These are phyloP conservation scores for Trichomonas tenax DNA, from an alignment of 208 protist species.

Conservation along the genomic window DNA sequence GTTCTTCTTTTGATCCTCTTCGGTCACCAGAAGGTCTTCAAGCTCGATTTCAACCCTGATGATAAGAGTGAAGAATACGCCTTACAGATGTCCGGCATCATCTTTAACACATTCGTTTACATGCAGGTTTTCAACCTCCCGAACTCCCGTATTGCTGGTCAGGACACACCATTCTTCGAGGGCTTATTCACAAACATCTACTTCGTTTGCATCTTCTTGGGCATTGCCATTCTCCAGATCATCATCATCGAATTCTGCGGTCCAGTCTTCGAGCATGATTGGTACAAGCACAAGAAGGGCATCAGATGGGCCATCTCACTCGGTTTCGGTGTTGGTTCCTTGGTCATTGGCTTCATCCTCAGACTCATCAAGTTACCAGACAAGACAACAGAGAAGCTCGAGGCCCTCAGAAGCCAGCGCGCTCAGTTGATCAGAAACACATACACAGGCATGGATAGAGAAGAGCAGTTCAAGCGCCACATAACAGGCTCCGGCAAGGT, in stretches of 20 bases:
- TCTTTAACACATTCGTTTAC: constrained; percentile 40
- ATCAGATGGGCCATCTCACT: background rate
- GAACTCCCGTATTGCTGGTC: background rate
- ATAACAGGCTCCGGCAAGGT: background rate
- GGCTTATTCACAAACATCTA: background rate
- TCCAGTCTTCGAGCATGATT: background rate
- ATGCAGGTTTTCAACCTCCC: constrained; percentile 38
- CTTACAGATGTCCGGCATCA: background rate
- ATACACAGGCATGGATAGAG: background rate
- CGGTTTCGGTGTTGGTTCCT: background rate
- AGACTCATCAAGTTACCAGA: background rate
- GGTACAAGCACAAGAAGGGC: background rate
- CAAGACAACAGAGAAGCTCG: background rate
- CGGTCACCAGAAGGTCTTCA: background rate
- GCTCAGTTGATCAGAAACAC: background rate
- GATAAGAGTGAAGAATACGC: background rate
- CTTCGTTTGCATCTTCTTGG: background rate
- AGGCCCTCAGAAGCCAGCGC: background rate
- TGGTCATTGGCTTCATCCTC: background rate
- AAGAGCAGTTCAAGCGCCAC: background rate
- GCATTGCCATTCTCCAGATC: background rate
- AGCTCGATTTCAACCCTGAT: background rate
- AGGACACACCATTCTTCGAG: background rate
- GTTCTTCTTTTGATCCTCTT: constrained; percentile 46
- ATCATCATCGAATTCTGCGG: background rate